A percentile compares a stretch with the other conserved stretches of the same genome.
phyloP scores from a whole-genome alignment of 83 land plant species.

The Thuja plicata region DNA sequence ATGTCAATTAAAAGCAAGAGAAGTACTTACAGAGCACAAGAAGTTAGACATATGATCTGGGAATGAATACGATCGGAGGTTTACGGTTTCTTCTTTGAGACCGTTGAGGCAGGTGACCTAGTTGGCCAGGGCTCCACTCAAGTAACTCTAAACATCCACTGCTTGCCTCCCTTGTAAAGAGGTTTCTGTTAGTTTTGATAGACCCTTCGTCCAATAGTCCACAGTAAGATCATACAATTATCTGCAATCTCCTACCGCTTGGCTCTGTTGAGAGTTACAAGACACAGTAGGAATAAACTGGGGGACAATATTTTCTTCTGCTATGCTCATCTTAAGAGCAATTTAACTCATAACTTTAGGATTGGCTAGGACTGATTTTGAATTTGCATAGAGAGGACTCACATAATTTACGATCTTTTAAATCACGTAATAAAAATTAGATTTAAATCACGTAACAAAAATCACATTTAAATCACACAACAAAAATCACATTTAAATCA shows the following conservation, averaged over 20 bases:
- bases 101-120: slow-evolving; percentile 55
- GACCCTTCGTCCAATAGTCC: slow-evolving; percentile 17
- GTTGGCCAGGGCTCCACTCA: slow-evolving; percentile 52
- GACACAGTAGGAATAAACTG: not conserved
- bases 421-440: too few species aligned
- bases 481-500: too few species aligned
- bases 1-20: slow-evolving; percentile 1
- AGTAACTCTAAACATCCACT: slow-evolving; percentile 39
- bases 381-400: not conserved
- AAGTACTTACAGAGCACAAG: not conserved
- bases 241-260: slow-evolving; percentile 39
- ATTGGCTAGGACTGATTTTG: not conserved
- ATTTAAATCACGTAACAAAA: too few species aligned
- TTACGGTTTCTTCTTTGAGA: slow-evolving; percentile 19
- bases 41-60: not conserved
- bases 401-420: not conserved
- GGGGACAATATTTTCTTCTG: not conserved
- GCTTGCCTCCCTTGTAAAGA: not conserved
- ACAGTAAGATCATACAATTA: slow-evolving; percentile 28
- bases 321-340: not conserved
- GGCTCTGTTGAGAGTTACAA: slow-evolving; percentile 4
- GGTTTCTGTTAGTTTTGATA: not conserved
- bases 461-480: too few species aligned
- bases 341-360: not conserved
- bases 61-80: not conserved